phyloP scores from a whole-genome alignment of 164 flowering plant species.

The Cinnamomum chago region DNA sequence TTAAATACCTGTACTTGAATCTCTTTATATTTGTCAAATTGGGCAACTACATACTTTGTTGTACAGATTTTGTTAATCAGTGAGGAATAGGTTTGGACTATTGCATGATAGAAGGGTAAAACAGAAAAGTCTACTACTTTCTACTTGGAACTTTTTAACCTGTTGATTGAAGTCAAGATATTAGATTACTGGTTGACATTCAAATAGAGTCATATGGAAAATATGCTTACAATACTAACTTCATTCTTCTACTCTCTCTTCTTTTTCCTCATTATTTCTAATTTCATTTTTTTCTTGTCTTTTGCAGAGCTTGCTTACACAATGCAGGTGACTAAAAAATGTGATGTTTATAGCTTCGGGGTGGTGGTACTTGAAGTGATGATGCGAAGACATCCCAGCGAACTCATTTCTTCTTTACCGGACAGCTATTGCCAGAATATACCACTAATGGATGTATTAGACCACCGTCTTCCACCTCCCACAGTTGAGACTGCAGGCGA shows the following conservation, averaged over 20 bases:
- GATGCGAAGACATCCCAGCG: conserved; percentile 70
- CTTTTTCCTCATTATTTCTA: too few species aligned
- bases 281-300: background rate
- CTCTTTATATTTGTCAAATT: too few species aligned
- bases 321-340: conserved; percentile 52
- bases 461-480: background rate
- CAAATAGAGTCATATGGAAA: too few species aligned
- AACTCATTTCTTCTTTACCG: conserved; percentile 34
- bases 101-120: too few species aligned
- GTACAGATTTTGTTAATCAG: too few species aligned
- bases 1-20: too few species aligned
- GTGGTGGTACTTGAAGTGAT: conserved; percentile 60
- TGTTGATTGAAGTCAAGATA: background rate
- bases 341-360: conserved; percentile 76
- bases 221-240: background rate
- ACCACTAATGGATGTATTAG: conserved; percentile 1
- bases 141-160: too few species aligned
- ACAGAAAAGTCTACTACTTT: too few species aligned
- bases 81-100: too few species aligned
- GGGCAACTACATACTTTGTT: too few species aligned
- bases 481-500: background rate
- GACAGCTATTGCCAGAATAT: background rate
- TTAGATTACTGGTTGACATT: too few species aligned
- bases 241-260: background rate
- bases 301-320: conserved; percentile 52